Base-by-base conservation (phyloP, 805 yeast species). In the Cyberlindnera amylophila region DNA sequence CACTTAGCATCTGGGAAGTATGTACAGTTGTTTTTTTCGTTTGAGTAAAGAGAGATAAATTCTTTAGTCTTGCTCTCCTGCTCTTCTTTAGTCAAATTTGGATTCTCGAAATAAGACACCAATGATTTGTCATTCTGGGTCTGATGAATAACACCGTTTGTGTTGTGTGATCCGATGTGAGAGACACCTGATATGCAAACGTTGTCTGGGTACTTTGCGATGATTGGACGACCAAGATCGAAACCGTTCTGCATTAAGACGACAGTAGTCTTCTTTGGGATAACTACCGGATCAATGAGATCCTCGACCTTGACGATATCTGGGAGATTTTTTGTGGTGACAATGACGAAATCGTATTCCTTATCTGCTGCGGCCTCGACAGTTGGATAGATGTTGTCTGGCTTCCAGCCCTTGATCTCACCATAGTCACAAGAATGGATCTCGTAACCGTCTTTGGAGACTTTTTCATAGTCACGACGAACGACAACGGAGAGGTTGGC, bases 391-490 rank as follows among this genome's bases (percentile, higher is more conserved):
- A 66, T 66, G 49, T 75, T 73, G 55, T 82, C 61, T 2, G 91
- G 91, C 48, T 63, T 71, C 79, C 82, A 84, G 31, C 61, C 53
- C 14, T 63, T 54, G 32, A 81, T 52, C 6, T 62, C 47, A 10
- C 91, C 90, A 55, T 83, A 81, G 49, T 80, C 84, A 28, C 69
- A 61, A 0, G 88, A 82, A 32, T 77, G 70, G 43, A 84, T 74
- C 27, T 69, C 66, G 59, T 72, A 82, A 1, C 93, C 93, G 2
- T 66, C 55, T 30, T 67, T 58, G 17, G 52, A 46, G 26, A 82
- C 80, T 27, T 59, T 61, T 3, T 75, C 74, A 61, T 79, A 83
- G 52, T 80, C 83, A 19, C 87, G 74, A 57, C 93, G 72, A 4
- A 81, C 72, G 5, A 82, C 83, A 12, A 78, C 66, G 3, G 88